Base-by-base conservation (phyloP, 2,329 filamentous ascomycete genomes). In the Diaporthe amygdali region DNA sequence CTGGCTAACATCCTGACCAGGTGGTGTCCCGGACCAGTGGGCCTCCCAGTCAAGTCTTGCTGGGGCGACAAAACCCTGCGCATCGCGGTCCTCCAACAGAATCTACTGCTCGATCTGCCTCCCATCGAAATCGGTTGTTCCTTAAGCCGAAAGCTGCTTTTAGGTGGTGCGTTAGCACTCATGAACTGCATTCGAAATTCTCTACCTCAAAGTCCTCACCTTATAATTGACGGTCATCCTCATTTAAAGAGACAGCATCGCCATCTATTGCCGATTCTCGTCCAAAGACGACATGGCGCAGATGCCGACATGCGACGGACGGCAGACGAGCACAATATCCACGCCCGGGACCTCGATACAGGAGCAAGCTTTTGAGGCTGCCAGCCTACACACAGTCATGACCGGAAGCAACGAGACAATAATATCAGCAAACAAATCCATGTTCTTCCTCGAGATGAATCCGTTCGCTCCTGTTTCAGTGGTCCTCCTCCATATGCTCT, bases 401-500 rank as follows among this genome's bases (percentile, higher is more conserved):
- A 72, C 56, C 15, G 37, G 44, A 7, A 72, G 56, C 70, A 64
- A 51, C 14, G 37, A 69, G 37, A 66, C 59, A 9, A 54, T 66
- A 17, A 44, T 25, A 20, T 61, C 34, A 27, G 41, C 30, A 47
- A 69, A 70, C 22, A 66, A 51, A 37, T 37, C 70, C n/a, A 72
- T 72, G 71, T 71, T 68, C 49, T 70, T 72, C 30, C 63, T 71
- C 34, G 71, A 72, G 49, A 56, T 72, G 47, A 55, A 71, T n/a
- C 71, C 68, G 2, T 72, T 64, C 39, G 70, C 69, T n/a, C 70
- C 70, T 34, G 67, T 72, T 5, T 85, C 84, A 0, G 75, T 87
- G 5, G 77, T 88, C 17, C 79, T 88, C 68, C 78, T 87, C 15
- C 86, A 87, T 72, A 85, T 86, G 41, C 85, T 86, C 63, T 85